Conservation (phyloP, 2,329 filamentous ascomycete species). For the Claviceps arundinis region DNA sequence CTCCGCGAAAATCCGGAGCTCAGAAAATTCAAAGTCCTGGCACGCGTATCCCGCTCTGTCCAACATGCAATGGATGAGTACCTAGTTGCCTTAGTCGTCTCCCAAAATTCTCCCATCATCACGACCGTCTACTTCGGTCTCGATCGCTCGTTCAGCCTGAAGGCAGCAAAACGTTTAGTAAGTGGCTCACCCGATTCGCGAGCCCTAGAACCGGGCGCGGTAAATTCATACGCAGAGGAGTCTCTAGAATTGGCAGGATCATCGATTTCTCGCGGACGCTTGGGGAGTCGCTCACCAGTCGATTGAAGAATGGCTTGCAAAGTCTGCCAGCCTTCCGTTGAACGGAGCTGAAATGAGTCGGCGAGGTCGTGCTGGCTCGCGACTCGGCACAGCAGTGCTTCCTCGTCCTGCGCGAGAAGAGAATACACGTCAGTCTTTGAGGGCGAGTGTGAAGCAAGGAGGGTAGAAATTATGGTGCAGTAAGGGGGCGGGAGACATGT, state of each 20-base stretch:
- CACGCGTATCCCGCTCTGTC: neutral
- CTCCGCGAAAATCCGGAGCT: too few relatives aligned
- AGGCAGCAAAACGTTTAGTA: constrained; percentile 54
- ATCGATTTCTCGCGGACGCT: constrained; percentile 42
- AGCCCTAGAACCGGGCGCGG: constrained; percentile 1
- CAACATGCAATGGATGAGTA: neutral
- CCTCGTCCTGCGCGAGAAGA: constrained; percentile 57
- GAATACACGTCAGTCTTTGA: neutral
- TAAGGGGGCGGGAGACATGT: constrained; percentile 2
- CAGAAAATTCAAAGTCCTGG: neutral
- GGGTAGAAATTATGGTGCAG: neutral
- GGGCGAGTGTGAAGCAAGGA: neutral
- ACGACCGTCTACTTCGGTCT: neutral
- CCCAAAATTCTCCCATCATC: neutral
- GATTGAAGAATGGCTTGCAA: constrained; percentile 86
- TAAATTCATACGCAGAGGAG: constrained; percentile 11
- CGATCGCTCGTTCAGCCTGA: constrained; percentile 42
- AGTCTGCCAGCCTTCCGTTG: constrained; percentile 86
- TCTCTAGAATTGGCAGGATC: constrained; percentile 14
- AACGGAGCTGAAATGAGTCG: constrained; percentile 70
- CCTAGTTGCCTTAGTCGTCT: neutral
- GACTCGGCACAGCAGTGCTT: constrained; percentile 70
- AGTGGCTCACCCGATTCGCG: constrained; percentile 37
- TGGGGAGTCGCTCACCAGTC: constrained; percentile 91
- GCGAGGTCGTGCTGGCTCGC: constrained; percentile 69